Evolutionary conservation across 805 yeast species (phyloP), one percentile per base, ranked within the genome.

Genomic region (Saturnispora ahearnii): DNA sequence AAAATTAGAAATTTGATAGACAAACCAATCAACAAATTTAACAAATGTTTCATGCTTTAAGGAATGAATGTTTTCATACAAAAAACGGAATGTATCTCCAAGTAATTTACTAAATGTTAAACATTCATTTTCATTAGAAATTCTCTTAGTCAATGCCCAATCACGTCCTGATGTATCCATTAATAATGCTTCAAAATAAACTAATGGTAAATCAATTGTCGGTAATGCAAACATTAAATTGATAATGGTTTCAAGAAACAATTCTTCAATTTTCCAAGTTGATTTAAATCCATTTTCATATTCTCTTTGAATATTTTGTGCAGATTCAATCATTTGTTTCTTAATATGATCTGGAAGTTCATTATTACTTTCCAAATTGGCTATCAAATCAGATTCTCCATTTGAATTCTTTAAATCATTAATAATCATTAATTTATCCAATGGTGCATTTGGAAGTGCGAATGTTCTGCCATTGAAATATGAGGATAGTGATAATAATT

Each of bases 241-340:
- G 53, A 91, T 71, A 40, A 90, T 79, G 41, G 86, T 79, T 62
- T 93, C 97, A 33, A 90, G 76, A 0, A 91, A 87, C 38, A 90
- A 73, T 62, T 90, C 96, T 66, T 93, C 99, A 52, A 89, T 77
- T 63, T 93, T 93, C 85, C 87, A 88, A 0, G 96, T 88, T 1
- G 95, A 78, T 18, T 51, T 56, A 48, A 53, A 57, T 24, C 71
- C 69, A 18, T 65, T 62, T 18, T 68, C 64, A 53, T 71, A 68
- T 44, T 73, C 72, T 45, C 64, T 64, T 31, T 68, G 66, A 13
- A 70, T 66, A 24, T 67, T 70, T 43, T 69, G 67, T 0, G 67
- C 64, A 15, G 65, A 62, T 24, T 55, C 51, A 18, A 66, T 55
- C 62, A 67, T 60, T 29, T 61, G 55, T 2, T 42, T 38, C 37